Base-by-base conservation (phyloP, 495 filamentous ascomycete genomes). In the Neurospora intermedia region DNA sequence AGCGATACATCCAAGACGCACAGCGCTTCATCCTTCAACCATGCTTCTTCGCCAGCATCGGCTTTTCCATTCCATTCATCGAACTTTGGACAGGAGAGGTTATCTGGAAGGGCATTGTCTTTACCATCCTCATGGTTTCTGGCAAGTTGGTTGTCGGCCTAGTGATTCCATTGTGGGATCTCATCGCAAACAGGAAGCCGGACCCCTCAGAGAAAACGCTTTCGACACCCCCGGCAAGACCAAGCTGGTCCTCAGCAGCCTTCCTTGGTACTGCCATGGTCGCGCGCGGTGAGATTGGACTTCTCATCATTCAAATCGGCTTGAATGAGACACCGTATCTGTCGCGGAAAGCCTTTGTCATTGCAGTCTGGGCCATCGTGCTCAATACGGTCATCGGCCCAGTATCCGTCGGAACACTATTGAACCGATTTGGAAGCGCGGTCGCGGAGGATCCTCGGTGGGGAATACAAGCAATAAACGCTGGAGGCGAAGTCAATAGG, bases 31-130 rank as follows among this genome's bases (percentile, higher is more conserved):
- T 94, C 3, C 81, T 96, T 0, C 87, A 88, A 35, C 91, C 93
- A 0, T 86, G 93, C 69, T 95, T 96, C 82, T 96, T 96, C 75
- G 89, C 91, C 23, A 93, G 90, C 0, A 91, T 94, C 46, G 92
- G 93, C 1, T 94, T 95, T 76, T 89, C 91, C 0, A 91, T 96
- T 23, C 92, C 93, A 0, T 90, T 95, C 43, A 86, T 87, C 1
- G 79, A 89, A 15, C 89, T 96, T 84, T 95, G 94, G 77, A 75
- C 77, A 3, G 87, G 87, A 6, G 77, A 78, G 69, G 83, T 92
- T 1, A 76, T 93, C 27, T 96, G 91, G 93, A 86, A 88, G 10
- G 93, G 92, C 1, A 74, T 93, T 2, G 84, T 93, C 20, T 96
- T 93, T 76, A 80, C 90, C 4, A 72, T 90, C 0, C 81, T 95